These are phyloP conservation scores for Alopecurus myosuroides DNA, from an alignment of 176 grass and related monocot genomes.

Conservation along the genomic window DNA sequence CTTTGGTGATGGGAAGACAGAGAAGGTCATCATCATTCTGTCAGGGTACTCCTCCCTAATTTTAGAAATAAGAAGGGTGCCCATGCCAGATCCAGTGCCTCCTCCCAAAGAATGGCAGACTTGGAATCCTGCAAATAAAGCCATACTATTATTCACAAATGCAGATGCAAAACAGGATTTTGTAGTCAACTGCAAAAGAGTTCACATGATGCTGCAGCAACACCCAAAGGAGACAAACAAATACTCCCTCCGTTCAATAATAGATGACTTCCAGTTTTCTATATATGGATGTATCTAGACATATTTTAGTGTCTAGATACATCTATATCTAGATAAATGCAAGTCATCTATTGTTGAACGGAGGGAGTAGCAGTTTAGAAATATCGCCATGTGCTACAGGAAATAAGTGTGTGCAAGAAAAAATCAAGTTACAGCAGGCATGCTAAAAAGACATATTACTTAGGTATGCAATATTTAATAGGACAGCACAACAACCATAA, in stretches of 20 bases:
- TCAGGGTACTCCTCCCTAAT: slow-evolving; percentile 95
- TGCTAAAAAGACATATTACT: background rate
- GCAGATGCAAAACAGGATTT: background rate
- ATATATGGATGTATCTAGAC: too few relatives aligned
- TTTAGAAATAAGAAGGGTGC: slow-evolving; percentile 90
- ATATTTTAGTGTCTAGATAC: too few relatives aligned
- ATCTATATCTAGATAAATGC: too few relatives aligned
- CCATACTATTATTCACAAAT: background rate
- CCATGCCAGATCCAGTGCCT: slow-evolving; percentile 96
- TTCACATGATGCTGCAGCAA: background rate
- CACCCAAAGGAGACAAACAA: background rate
- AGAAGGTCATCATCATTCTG: slow-evolving; percentile 95
- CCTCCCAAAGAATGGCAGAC: slow-evolving; percentile 96
- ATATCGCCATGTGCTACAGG: background rate
- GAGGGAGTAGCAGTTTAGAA: background rate
- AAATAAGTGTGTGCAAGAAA: background rate
- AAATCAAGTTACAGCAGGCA: background rate
- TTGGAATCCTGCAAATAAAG: slow-evolving; percentile 68
- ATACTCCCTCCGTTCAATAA: too few relatives aligned
- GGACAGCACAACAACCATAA: background rate
- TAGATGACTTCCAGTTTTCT: too few relatives aligned
- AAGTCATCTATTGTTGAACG: too few relatives aligned
- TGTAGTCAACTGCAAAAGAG: background rate
- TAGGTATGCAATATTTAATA: background rate
- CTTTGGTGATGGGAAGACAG: slow-evolving; percentile 95